Conservation (phyloP, 1,284 basidiomycete genomes). For the Cutaneotrichosporon sp. region DNA sequence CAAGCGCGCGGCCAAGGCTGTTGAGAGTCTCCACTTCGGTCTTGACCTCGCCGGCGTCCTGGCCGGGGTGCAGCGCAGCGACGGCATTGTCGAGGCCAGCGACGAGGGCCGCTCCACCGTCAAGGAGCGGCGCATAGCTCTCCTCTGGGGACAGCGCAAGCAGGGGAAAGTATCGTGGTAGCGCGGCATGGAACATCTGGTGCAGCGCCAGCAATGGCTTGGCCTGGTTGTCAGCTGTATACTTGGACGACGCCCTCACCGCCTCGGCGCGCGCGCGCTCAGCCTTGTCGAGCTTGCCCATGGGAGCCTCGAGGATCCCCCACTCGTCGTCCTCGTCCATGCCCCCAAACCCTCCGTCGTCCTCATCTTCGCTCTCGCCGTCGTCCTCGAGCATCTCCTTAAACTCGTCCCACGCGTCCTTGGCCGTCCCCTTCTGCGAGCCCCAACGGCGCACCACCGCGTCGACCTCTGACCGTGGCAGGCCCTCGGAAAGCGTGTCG, state of each 20-base stretch:
- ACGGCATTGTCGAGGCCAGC: slow-evolving; percentile 35
- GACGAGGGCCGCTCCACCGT: slow-evolving; percentile 17
- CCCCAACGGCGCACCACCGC: slow-evolving; percentile 32
- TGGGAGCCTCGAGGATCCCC: slow-evolving; percentile 29
- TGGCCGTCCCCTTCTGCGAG: slow-evolving; percentile 29
- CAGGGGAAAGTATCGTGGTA: slow-evolving; percentile 30
- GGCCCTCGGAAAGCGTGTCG: slow-evolving; percentile 19
- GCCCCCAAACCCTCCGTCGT: background rate
- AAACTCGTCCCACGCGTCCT: slow-evolving; percentile 44
- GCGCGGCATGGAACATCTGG: slow-evolving; percentile 35
- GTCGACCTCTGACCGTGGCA: slow-evolving; percentile 23
- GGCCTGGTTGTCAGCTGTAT: slow-evolving; percentile 27
- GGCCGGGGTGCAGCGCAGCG: slow-evolving; percentile 32
- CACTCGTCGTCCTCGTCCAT: slow-evolving; percentile 29
- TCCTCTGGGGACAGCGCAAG: slow-evolving; percentile 16
- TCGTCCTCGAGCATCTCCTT: slow-evolving; percentile 36
- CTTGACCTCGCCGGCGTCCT: slow-evolving; percentile 33
- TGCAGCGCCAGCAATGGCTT: slow-evolving; percentile 36
- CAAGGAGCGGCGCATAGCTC: slow-evolving; percentile 11
- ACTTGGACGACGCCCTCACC: too few relatives aligned
- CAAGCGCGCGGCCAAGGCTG: slow-evolving; percentile 13
- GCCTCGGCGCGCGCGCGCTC: slow-evolving; percentile 30
- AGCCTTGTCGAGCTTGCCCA: slow-evolving; percentile 23
- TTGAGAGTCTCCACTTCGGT: slow-evolving; percentile 20
- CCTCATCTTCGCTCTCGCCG: slow-evolving; percentile 18